These are phyloP conservation scores for Xylaria sp. DNA, from an alignment of 495 filamentous ascomycete species.

Conservation along the genomic window DNA sequence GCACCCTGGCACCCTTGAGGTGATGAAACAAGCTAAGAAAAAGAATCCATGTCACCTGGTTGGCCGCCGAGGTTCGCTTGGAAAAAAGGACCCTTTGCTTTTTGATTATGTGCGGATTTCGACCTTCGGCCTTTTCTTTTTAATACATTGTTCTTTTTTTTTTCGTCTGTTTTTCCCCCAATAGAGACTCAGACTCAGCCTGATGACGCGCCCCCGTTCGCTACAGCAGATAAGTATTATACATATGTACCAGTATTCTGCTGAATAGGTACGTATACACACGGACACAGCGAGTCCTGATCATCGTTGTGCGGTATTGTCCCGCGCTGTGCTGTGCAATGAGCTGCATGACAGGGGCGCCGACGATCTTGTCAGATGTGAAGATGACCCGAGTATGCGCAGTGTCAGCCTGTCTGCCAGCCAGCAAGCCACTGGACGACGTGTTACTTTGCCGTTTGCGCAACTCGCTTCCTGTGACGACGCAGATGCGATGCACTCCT, in stretches of 20 bases:
- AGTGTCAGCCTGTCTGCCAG: slow-evolving; percentile 15
- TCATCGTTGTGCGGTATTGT: not conserved
- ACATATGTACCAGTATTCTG: too few species aligned
- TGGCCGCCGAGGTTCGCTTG: slow-evolving; percentile 10
- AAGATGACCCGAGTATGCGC: slow-evolving; percentile 10
- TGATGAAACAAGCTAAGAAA: slow-evolving; percentile 27
- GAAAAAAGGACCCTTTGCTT: slow-evolving; percentile 15
- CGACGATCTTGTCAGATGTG: slow-evolving; percentile 39
- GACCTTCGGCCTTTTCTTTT: not conserved
- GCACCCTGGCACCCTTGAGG: slow-evolving; percentile 1
- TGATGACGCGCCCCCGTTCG: not conserved
- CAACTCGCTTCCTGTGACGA: slow-evolving; percentile 10
- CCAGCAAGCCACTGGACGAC: not conserved
- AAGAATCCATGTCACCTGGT: slow-evolving; percentile 8
- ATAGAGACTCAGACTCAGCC: not conserved
- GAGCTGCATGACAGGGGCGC: slow-evolving; percentile 23
- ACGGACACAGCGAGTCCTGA: not conserved
- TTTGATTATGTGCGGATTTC: slow-evolving; percentile 8
- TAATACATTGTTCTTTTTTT: not conserved
- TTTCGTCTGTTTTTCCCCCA: not conserved
- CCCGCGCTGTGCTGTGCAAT: not conserved
- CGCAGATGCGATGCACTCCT: not conserved
- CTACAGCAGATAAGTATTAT: not conserved
- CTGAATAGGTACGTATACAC: not conserved
- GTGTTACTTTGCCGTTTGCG: slow-evolving; percentile 7